phyloP scores from a whole-genome alignment of 78 protist genomes.

The Anaeramoeba flamelloides region DNA sequence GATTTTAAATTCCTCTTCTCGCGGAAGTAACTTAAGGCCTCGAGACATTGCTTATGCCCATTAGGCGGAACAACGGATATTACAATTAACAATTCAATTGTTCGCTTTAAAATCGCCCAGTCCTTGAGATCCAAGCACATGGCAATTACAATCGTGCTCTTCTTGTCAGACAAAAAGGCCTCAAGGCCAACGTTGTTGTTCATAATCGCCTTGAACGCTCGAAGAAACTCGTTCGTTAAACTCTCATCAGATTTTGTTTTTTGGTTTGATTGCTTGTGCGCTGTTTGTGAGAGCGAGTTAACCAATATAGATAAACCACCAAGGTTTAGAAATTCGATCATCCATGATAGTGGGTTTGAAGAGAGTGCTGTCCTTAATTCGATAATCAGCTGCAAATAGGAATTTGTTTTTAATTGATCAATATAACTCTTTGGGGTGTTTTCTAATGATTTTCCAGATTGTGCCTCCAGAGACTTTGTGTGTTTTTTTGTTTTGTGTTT shows the following conservation, averaged over 20 bases:
- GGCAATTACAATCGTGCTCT: background rate
- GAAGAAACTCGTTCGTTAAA: background rate
- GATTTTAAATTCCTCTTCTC: background rate
- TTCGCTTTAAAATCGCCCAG: background rate
- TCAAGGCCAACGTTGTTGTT: background rate
- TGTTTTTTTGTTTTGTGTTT: too few species aligned
- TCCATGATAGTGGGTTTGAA: background rate
- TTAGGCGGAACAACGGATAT: background rate
- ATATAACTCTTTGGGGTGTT: background rate
- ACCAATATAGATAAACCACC: background rate
- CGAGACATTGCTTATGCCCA: background rate
- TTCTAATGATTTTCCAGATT: background rate
- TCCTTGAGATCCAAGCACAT: background rate
- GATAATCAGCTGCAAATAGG: background rate
- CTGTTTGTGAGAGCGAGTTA: background rate
- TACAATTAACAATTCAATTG: background rate
- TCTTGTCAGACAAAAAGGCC: background rate
- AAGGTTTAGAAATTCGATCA: background rate
- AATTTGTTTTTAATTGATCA: background rate
- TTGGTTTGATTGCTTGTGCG: too few species aligned
- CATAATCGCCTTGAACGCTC: background rate
- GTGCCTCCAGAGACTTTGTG: background rate
- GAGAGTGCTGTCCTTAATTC: background rate
- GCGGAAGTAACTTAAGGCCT: background rate
- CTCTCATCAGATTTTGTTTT: background rate